Evolutionary conservation across 768 basidiomycete species (phyloP).

Genomic region (Amylocystis lapponica): DNA sequence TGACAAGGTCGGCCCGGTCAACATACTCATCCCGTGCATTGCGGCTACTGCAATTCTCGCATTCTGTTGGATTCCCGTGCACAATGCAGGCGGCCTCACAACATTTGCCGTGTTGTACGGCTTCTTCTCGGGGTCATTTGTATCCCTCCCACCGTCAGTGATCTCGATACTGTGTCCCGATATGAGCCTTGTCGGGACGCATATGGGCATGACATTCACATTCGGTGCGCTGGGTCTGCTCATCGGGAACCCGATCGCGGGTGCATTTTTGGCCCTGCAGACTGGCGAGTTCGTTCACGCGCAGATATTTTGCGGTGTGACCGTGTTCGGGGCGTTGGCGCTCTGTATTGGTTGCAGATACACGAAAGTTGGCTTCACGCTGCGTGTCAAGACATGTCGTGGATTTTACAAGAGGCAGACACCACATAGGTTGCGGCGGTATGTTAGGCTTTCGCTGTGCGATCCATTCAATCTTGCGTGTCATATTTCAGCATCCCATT

Average conservation of each 20-base stretch:
- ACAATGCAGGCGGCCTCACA: conserved; percentile 30
- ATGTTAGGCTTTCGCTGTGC: no score
- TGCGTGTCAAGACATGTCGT: no score
- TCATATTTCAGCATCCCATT: no score
- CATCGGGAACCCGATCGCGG: conserved; percentile 18
- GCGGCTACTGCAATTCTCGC: conserved; percentile 32
- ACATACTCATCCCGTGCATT: conserved; percentile 30
- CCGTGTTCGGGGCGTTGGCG: no score
- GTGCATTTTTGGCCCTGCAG: conserved; percentile 12
- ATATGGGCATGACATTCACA: conserved; percentile 19
- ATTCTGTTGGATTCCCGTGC: conserved; percentile 32
- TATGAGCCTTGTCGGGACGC: conserved; percentile 15
- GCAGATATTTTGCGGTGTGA: conserved; percentile 1
- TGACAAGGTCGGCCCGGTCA: conserved; percentile 44
- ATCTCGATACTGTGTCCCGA: conserved; percentile 13
- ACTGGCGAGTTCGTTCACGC: not conserved
- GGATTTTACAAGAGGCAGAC: no score
- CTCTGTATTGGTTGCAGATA: no score
- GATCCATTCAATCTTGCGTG: no score
- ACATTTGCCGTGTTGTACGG: conserved; percentile 41
- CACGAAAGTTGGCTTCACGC: no score
- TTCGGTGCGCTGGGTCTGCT: conserved; percentile 18
- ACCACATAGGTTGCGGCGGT: no score
- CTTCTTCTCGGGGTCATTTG: conserved; percentile 39
- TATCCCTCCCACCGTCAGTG: conserved; percentile 11